phyloP scores from a whole-genome alignment of 371 early-diverging fungal genomes.

The Apophysomyces ossiformis region DNA sequence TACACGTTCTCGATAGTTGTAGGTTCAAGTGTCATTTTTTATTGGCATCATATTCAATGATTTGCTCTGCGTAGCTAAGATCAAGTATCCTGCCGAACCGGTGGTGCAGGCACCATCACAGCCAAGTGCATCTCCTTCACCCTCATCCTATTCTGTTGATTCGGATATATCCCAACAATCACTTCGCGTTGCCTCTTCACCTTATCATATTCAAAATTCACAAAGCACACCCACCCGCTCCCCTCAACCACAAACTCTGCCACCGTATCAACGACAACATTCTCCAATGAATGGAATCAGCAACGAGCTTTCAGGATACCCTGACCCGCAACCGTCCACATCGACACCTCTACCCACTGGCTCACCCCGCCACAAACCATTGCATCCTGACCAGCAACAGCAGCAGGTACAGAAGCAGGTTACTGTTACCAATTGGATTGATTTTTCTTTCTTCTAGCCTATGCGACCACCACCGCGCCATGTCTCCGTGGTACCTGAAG shows the following conservation, averaged over 20 bases:
- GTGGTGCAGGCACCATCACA: constrained; percentile 22
- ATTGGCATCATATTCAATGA: background rate
- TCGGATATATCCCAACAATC: constrained; percentile 17
- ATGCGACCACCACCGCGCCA: constrained; percentile 42
- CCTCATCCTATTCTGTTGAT: constrained; percentile 24
- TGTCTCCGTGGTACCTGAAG: constrained; percentile 50
- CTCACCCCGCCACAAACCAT: background rate
- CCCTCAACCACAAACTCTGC: constrained; percentile 15
- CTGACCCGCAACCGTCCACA: constrained; percentile 19
- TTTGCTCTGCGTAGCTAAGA: constrained; percentile 53
- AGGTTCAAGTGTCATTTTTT: constrained; percentile 18
- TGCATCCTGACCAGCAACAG: background rate
- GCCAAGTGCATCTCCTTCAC: constrained; percentile 21
- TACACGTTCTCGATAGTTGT: constrained; percentile 74
- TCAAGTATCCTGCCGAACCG: constrained; percentile 67
- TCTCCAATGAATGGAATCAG: constrained; percentile 14
- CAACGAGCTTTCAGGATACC: constrained; percentile 9
- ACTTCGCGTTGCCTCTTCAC: constrained; percentile 21
- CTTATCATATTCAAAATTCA: constrained; percentile 17
- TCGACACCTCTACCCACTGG: constrained; percentile 19
- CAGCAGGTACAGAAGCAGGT: background rate
- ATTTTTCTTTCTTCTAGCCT: background rate
- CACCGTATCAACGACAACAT: constrained; percentile 14
- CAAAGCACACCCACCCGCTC: constrained; percentile 27
- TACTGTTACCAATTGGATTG: background rate